Evolutionary conservation across 1,139 yeast species (phyloP).

Genomic region (Suhomyces wounanorum): DNA sequence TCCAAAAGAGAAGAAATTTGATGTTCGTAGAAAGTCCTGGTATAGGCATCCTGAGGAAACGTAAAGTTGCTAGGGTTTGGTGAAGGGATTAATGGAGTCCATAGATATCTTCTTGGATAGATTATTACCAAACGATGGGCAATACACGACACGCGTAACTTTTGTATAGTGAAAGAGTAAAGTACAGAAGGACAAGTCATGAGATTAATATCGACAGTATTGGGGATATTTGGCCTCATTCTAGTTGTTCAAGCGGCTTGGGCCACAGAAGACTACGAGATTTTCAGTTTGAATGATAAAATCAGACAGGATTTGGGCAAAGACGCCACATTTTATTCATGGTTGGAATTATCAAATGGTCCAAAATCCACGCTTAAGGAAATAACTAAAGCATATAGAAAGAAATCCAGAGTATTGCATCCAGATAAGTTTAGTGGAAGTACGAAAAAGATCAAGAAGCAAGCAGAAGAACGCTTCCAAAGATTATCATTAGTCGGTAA

Average conservation of each 20-base stretch:
- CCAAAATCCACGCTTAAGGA: conserved; percentile 60
- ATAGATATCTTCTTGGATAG: neutral
- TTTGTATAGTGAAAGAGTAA: neutral
- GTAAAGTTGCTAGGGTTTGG: neutral
- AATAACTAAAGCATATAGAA: conserved; percentile 74
- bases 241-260: conserved; percentile 24
- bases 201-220: conserved; percentile 2
- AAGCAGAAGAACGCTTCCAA: conserved; percentile 64
- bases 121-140: neutral
- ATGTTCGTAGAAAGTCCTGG: conserved; percentile 4
- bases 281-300: conserved; percentile 72
- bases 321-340: conserved; percentile 67
- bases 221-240: neutral
- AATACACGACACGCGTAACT: neutral
- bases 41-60: neutral
- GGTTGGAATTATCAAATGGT: conserved; percentile 55
- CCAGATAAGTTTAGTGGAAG: conserved; percentile 71
- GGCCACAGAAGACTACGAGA: conserved; percentile 71
- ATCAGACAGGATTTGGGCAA: conserved; percentile 63
- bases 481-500: conserved; percentile 74
- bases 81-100: neutral
- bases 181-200: neutral
- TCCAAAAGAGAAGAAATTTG: conserved; percentile 38
- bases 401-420: conserved; percentile 69
- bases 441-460: conserved; percentile 42